Conservation (phyloP, 2,329 filamentous ascomycete genomes). For the Fusarium palustre region DNA sequence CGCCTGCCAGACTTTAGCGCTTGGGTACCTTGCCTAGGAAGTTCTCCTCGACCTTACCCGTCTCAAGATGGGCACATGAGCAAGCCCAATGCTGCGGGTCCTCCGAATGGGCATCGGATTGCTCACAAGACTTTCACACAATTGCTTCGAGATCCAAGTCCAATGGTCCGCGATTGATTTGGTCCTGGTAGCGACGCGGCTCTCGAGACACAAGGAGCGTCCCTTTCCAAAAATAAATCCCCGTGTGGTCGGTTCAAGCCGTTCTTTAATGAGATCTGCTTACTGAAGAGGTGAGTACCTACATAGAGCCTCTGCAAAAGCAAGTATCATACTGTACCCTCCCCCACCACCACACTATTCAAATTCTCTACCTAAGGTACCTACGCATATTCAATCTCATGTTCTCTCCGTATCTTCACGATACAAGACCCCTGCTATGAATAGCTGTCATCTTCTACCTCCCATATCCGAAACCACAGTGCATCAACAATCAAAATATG, state of each 20-base stretch:
- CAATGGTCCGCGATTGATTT: constrained; percentile 9
- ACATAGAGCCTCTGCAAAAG: neutral
- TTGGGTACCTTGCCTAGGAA: constrained; percentile 27
- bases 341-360: constrained; percentile 7
- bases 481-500: constrained; percentile 14
- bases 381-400: constrained; percentile 20
- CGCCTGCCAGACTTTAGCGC: constrained; percentile 28
- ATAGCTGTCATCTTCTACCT: constrained; percentile 27
- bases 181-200: neutral
- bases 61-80: constrained; percentile 63
- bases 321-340: neutral
- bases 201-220: neutral
- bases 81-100: constrained; percentile 57
- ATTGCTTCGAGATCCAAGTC: constrained; percentile 18
- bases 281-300: neutral
- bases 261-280: constrained; percentile 3
- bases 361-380: constrained; percentile 13
- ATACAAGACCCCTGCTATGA: constrained; percentile 20
- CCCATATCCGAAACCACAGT: constrained; percentile 16
- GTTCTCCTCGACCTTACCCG: constrained; percentile 46
- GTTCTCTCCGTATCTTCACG: constrained; percentile 30
- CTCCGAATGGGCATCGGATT: constrained; percentile 36
- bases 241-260: neutral
- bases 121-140: constrained; percentile 40
- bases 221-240: neutral